phyloP scores from a whole-genome alignment of 2,329 filamentous ascomycete genomes.

The Penicillium glabrum region DNA sequence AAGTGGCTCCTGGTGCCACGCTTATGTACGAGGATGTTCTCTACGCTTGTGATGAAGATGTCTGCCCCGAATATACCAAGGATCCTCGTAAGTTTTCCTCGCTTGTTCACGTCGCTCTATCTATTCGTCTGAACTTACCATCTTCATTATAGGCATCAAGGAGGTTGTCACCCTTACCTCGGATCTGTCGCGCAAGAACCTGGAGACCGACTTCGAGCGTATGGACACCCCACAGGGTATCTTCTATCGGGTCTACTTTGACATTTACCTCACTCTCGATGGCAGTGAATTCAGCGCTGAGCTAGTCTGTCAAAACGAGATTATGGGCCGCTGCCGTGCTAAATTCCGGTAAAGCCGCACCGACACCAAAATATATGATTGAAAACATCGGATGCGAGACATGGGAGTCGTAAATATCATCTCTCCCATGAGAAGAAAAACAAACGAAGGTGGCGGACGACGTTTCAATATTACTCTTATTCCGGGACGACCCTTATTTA shows the following conservation, averaged over 20 bases:
- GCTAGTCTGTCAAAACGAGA: slow-evolving; percentile 97
- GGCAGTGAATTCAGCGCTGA: slow-evolving; percentile 98
- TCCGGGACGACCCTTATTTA: background rate
- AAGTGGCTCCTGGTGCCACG: slow-evolving; percentile 93
- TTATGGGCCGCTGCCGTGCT: slow-evolving; percentile 95
- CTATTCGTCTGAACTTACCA: background rate
- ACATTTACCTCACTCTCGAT: slow-evolving; percentile 85
- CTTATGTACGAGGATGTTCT: slow-evolving; percentile 99
- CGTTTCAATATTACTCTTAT: background rate
- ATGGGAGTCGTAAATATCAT: slow-evolving; percentile 2
- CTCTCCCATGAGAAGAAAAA: background rate
- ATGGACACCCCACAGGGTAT: slow-evolving; percentile 99
- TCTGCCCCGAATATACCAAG: slow-evolving; percentile 98
- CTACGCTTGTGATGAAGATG: slow-evolving; percentile 96
- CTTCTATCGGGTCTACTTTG: slow-evolving; percentile 76
- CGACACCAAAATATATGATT: background rate
- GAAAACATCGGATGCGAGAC: background rate
- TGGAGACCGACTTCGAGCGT: slow-evolving; percentile 98
- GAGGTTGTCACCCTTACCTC: slow-evolving; percentile 97
- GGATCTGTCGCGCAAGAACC: slow-evolving; percentile 93
- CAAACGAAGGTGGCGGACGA: background rate
- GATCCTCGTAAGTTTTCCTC: slow-evolving; percentile 80
- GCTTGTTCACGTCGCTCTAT: background rate
- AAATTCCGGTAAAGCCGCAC: slow-evolving; percentile 64
- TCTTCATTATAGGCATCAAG: slow-evolving; percentile 75